Evolutionary conservation across 768 basidiomycete species (phyloP), one percentile per base, ranked within the genome.

Genomic region (Amanita subjunquillea): DNA sequence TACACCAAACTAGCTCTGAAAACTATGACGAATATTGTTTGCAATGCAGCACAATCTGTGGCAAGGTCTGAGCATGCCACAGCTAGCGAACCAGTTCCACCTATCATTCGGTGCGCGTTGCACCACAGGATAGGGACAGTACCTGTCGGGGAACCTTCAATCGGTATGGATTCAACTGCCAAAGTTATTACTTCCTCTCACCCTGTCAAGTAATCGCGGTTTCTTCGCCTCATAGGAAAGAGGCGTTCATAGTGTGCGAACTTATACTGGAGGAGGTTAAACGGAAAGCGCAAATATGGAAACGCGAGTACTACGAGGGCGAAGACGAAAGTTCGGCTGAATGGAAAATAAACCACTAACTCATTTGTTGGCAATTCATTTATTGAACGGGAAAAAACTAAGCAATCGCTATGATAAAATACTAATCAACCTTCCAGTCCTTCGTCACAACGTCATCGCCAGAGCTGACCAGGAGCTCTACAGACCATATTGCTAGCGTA

Each of bases 261-360:
- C 78, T 71, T 59, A 80, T 93, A 54, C 72, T 95, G n/a, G 92
- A 95, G 64, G 77, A 83, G 54, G 83, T 94, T 52, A 95, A 95
- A 71, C 68, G 67, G 55, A 84, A 79, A 60, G 89, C 77, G 39
- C 91, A 90, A 65, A 86, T 94, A 57, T 95, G 92, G 92, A 94
- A 95, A 71, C 70, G 87, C 59, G 92, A 94, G 63, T 88, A 78
- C 61, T 94, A 93, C 59, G 84, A 84, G 60, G 85, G 80, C 6
- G 77, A 80, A 58, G 64, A 65, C 47, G 82, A 84, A 42, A 75
- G 71, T 30, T 72, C 70, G 47, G 85, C 84, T 8, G 74, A 78
- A 60, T 87, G 86, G 86, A 87, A 87, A 65, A 73, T 72, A 55
- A 87, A 87, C 63, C 59, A 65, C 8, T 36, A 34, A 45, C 48